Percentiles rank a stretch among this genome's conserved stretches.
Evolutionary conservation across 2,329 filamentous ascomycete species (phyloP).

Genomic region (Ceratocystis variospora): DNA sequence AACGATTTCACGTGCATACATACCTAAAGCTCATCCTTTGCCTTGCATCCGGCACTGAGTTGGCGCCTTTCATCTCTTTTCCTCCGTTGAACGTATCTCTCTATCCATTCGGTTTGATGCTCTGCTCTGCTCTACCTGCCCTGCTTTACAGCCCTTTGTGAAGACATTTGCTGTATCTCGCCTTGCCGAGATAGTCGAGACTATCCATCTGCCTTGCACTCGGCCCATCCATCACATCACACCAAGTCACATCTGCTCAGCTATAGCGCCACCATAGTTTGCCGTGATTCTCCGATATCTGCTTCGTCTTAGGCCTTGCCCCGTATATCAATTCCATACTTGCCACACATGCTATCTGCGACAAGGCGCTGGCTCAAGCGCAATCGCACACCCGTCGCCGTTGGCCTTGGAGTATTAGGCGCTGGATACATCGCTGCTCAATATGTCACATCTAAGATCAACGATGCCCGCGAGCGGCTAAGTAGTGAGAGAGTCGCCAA

Average conservation of each 20-base stretch:
- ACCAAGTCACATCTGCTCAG: no score
- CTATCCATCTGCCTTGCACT: no score
- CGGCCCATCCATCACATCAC: no score
- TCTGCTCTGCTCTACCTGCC: neutral
- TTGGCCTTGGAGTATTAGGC: conserved; percentile 76
- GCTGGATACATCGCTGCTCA: conserved; percentile 84
- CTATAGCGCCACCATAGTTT: no score
- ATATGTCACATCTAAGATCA: conserved; percentile 83
- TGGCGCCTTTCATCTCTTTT: neutral
- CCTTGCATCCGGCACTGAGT: neutral
- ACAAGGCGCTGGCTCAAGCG: conserved; percentile 83
- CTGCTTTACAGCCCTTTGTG: no score
- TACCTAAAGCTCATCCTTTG: neutral
- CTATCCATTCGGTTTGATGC: neutral
- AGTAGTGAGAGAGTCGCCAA: conserved; percentile 88
- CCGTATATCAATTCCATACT: neutral
- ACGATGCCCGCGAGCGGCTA: conserved; percentile 90
- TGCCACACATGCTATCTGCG: conserved; percentile 44
- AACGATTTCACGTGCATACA: conserved; percentile 7
- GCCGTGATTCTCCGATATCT: neutral
- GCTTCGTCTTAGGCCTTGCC: neutral
- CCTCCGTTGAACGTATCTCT: neutral
- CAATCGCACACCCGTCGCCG: conserved; percentile 77
- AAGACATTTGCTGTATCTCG: no score
- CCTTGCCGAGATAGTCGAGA: neutral